Conservation (phyloP, 345 rosid genomes). For the Corymbia maculata region DNA sequence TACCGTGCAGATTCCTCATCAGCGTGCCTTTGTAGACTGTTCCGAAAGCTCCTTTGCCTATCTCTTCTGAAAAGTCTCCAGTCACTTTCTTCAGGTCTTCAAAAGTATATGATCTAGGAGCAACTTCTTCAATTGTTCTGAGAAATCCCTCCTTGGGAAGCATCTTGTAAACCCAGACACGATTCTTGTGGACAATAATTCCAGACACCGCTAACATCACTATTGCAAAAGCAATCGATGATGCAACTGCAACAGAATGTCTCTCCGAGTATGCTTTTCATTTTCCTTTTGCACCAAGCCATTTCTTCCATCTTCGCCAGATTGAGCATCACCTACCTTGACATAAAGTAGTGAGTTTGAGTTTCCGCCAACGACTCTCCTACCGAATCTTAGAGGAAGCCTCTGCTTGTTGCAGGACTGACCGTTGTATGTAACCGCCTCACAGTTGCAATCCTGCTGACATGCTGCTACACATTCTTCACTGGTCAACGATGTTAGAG, state of each 20-base stretch:
- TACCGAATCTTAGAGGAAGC: conserved; percentile 10
- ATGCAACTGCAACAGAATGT: neutral
- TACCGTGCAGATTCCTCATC: neutral
- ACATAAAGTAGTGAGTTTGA: neutral
- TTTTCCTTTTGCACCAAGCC: neutral
- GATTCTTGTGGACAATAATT: neutral
- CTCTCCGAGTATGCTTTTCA: neutral
- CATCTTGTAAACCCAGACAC: neutral
- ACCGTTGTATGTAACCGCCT: conserved; percentile 2
- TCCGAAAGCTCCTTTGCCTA: conserved; percentile 15
- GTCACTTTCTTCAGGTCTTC: conserved; percentile 7
- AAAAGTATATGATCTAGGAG: neutral
- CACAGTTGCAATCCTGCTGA: conserved; percentile 9
- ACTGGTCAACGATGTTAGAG: neutral
- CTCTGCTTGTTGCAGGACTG: conserved; percentile 2
- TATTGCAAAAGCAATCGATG: neutral
- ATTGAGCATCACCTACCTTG: neutral
- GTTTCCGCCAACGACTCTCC: neutral
- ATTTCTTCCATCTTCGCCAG: neutral
- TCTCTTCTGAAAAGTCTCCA: conserved; percentile 7
- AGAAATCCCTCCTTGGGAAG: neutral
- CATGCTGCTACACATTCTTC: conserved; percentile 5
- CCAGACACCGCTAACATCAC: neutral
- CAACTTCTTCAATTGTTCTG: neutral
- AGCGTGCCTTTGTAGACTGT: too few relatives aligned